These are phyloP conservation scores for Pseudogymnoascus sp. DNA, from an alignment of 2,329 filamentous ascomycete genomes.

Conservation along the genomic window DNA sequence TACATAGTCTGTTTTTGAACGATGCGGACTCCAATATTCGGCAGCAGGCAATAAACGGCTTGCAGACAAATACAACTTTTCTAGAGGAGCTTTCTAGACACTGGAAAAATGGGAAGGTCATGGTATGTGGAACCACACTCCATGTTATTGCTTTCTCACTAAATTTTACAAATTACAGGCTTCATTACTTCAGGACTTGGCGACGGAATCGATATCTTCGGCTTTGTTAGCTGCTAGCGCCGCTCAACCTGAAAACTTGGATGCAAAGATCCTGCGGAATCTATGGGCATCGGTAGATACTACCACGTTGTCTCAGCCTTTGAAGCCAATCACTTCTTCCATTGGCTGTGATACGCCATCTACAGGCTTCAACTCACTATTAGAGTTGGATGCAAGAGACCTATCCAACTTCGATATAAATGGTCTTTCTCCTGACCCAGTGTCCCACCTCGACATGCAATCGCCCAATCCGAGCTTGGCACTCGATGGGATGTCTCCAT, in stretches of 20 bases:
- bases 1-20: slow-evolving; percentile 10
- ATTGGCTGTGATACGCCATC: not conserved
- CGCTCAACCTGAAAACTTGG: not conserved
- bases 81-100: not conserved
- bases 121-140: slow-evolving; percentile 4
- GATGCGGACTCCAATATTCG: not conserved
- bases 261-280: not conserved
- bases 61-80: slow-evolving; percentile 1
- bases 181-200: slow-evolving; percentile 2
- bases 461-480: not conserved
- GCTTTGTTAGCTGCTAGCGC: not conserved
- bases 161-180: slow-evolving; percentile 1
- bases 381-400: slow-evolving; percentile 2
- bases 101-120: slow-evolving; percentile 10
- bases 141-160: not conserved
- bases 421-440: not conserved
- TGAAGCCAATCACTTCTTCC: not conserved
- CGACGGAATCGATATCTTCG: not conserved
- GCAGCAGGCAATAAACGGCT: slow-evolving; percentile 1
- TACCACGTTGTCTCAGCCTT: slow-evolving; percentile 9
- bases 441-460: not conserved
- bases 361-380: not conserved
- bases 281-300: slow-evolving; percentile 9
- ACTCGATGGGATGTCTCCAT: slow-evolving; percentile 2
- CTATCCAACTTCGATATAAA: not conserved